These are phyloP conservation scores for Penicillium sp. DNA, from an alignment of 2,329 filamentous ascomycete genomes.

Conservation along the genomic window DNA sequence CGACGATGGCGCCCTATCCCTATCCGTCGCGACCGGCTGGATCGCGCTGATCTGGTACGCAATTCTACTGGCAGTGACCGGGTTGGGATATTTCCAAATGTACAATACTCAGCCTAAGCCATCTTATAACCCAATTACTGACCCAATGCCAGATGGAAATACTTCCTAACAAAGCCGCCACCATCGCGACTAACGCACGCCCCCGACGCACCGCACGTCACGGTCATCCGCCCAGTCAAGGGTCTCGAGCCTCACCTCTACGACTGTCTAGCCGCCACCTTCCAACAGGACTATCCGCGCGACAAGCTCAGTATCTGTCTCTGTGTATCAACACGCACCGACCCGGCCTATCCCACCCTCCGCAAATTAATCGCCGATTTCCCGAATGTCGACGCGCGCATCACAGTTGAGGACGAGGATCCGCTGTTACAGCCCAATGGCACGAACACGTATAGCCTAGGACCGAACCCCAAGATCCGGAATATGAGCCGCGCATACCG, in stretches of 20 bases:
- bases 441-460: constrained; percentile 58
- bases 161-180: constrained; percentile 49
- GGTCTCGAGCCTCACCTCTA: constrained; percentile 86
- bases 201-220: constrained; percentile 69
- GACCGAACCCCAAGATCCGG: constrained; percentile 96
- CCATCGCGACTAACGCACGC: constrained; percentile 41
- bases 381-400: constrained; percentile 63
- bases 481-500: constrained; percentile 93
- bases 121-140: constrained; percentile 5
- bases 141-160: constrained; percentile 47
- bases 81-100: constrained; percentile 59
- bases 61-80: constrained; percentile 54
- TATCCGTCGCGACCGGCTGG: constrained; percentile 46
- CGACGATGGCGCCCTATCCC: constrained; percentile 29
- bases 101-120: constrained; percentile 28
- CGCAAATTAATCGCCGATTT: constrained; percentile 69
- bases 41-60: constrained; percentile 54
- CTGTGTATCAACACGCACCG: constrained; percentile 70
- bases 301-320: constrained; percentile 75
- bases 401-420: constrained; percentile 81
- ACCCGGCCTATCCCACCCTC: constrained; percentile 74
- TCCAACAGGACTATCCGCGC: constrained; percentile 74
- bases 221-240: constrained; percentile 88
- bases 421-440: constrained; percentile 58
- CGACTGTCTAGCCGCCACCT: constrained; percentile 84